Percentiles rank a stretch among this genome's conserved stretches.
phyloP scores from a whole-genome alignment of 257 asterid genomes.

The Scutellaria minor region DNA sequence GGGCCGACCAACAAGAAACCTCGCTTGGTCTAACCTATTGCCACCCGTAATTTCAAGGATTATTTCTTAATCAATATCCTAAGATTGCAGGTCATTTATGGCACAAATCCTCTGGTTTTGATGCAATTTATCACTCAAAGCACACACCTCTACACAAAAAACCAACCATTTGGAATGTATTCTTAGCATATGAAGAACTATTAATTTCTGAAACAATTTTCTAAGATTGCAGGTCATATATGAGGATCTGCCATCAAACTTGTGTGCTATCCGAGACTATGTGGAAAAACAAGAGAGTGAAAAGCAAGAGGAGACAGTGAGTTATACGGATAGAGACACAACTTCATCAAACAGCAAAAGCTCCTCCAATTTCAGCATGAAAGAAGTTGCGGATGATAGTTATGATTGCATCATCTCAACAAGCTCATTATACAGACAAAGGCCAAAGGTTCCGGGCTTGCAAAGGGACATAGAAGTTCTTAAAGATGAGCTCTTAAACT shows the following conservation, averaged over 20 bases:
- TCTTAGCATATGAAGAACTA: background rate
- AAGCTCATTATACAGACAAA: constrained; percentile 53
- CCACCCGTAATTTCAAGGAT: too few relatives aligned
- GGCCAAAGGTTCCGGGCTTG: constrained; percentile 84
- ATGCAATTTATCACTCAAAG: too few relatives aligned
- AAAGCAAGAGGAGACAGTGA: constrained; percentile 35
- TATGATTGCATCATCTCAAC: constrained; percentile 37
- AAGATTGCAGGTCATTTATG: too few relatives aligned
- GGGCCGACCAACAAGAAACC: too few relatives aligned
- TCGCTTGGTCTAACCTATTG: too few relatives aligned
- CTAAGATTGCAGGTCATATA: constrained; percentile 71
- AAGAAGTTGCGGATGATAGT: constrained; percentile 4
- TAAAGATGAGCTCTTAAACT: constrained; percentile 74
- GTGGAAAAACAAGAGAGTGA: constrained; percentile 59
- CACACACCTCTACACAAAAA: too few relatives aligned
- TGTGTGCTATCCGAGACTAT: constrained; percentile 91
- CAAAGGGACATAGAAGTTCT: constrained; percentile 89
- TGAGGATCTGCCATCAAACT: constrained; percentile 95
- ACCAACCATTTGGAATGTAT: background rate
- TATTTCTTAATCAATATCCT: too few relatives aligned
- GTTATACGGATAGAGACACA: constrained; percentile 36
- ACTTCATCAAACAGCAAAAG: constrained; percentile 33
- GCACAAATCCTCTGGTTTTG: too few relatives aligned
- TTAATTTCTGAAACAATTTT: background rate
- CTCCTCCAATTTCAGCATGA: constrained; percentile 28